Base-by-base conservation (phyloP, 2,329 filamentous ascomycete genomes). In the Pseudopithomyces chartarum region DNA sequence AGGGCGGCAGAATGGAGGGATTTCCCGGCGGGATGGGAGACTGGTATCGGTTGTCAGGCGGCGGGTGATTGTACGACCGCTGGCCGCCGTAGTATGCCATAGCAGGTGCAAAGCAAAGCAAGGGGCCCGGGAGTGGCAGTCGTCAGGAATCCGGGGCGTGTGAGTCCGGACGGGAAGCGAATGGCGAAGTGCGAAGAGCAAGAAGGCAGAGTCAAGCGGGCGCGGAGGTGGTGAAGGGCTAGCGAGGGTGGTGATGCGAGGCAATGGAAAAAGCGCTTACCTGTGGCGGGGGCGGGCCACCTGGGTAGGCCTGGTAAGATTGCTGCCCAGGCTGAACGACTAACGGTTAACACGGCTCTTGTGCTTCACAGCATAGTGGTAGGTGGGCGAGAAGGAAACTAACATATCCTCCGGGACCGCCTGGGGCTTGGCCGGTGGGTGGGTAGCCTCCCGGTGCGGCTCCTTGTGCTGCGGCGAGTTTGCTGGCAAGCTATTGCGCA, bases 71-170 rank as follows among this genome's bases (percentile, higher is more conserved):
- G 8, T 67, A 63, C 38, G 67, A 64, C 59, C 67, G 70, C 43
- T 73, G 69, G 58, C 63, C 71, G 54, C 61, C 71, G 58, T 70
- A 70, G 57, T 64, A 60, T 10, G 70, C 64, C 67, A 75, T 71
- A 49, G 33, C 19, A 68, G 64, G 32, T 17, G 47, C 15, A 32
- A 32, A 50, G 36, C 47, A 50, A 10, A 20, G 23, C 34, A 23
- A 32, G 22, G 34, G 32, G 36, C 32, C 20, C 32, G 20, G 40
- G 22, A 11, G 47, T 32, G 6, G 47, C 22, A 32, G 47, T 19
- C 8, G 47, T 40, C n/a, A n/a, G 23, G 34, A 20, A n/a, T n/a
- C n/a, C n/a, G n/a, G n/a, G n/a, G n/a, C n/a, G n/a, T n/a, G n/a
- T n/a, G n/a, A n/a, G n/a, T 50, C 36, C 47, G 23, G 15, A 13